phyloP scores from a whole-genome alignment of 1,139 yeast genomes.

The Pichia sp. region DNA sequence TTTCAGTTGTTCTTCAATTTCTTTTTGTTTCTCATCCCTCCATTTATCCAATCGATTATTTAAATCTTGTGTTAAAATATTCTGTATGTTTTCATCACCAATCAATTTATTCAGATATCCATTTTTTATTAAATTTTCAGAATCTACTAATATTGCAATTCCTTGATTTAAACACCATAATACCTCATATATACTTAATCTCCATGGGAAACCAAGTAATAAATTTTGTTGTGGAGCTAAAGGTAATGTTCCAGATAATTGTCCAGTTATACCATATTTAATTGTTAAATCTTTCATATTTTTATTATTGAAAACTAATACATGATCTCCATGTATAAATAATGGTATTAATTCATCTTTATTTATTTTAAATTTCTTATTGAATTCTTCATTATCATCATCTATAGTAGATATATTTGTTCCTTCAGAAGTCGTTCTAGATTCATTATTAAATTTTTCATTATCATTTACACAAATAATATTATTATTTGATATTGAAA shows the following conservation, averaged over 20 bases:
- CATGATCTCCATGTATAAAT: constrained; percentile 38
- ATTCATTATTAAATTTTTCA: neutral
- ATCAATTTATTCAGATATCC: constrained; percentile 5
- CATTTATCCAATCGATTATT: constrained; percentile 13
- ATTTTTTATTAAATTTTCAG: constrained; percentile 3
- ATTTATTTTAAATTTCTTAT: neutral
- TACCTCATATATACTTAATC: constrained; percentile 67
- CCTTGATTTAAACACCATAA: constrained; percentile 51
- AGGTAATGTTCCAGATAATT: constrained; percentile 74
- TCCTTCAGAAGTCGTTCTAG: neutral
- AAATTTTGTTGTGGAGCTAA: constrained; percentile 87
- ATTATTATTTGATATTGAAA: constrained; percentile 3
- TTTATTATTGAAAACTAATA: constrained; percentile 45
- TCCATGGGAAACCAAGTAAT: constrained; percentile 76
- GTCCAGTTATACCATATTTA: constrained; percentile 57
- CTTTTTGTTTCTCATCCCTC: constrained; percentile 13
- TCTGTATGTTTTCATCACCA: constrained; percentile 5
- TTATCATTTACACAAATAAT: neutral
- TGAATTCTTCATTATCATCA: neutral
- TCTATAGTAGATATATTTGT: neutral
- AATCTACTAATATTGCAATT: constrained; percentile 34
- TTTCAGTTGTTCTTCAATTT: constrained; percentile 15
- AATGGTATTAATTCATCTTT: constrained; percentile 12
- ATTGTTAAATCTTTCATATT: constrained; percentile 49
- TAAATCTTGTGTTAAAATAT: constrained; percentile 5